Evolutionary conservation across 2,329 filamentous ascomycete genomes (phyloP).

Genomic region (Acrocalymma vagum): DNA sequence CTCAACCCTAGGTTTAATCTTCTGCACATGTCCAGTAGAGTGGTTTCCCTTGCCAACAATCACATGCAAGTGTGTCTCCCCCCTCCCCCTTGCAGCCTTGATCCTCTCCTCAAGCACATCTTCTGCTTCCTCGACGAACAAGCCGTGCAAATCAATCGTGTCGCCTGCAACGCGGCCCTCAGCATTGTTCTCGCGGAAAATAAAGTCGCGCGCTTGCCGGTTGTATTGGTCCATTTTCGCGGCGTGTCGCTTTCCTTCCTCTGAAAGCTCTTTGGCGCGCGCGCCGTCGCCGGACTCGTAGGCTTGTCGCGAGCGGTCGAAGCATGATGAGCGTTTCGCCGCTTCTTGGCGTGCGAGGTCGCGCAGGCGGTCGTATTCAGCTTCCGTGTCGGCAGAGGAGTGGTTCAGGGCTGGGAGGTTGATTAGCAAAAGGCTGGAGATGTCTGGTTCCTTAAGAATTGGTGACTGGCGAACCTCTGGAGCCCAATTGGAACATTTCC

Average conservation of each 20-base stretch:
- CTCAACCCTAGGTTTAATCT: slow-evolving; percentile 95
- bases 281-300: slow-evolving; percentile 86
- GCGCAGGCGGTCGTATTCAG: slow-evolving; percentile 91
- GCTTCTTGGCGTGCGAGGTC: slow-evolving; percentile 84
- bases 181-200: slow-evolving; percentile 95
- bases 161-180: slow-evolving; percentile 76
- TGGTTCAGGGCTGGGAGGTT: slow-evolving; percentile 42
- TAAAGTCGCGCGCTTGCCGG: slow-evolving; percentile 88
- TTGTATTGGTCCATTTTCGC: slow-evolving; percentile 89
- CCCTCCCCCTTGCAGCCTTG: slow-evolving; percentile 74
- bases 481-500: slow-evolving; percentile 46
- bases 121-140: slow-evolving; percentile 94
- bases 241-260: slow-evolving; percentile 86
- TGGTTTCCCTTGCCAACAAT: slow-evolving; percentile 98
- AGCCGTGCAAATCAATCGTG: slow-evolving; percentile 92
- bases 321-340: slow-evolving; percentile 78
- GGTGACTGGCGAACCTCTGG: slow-evolving; percentile 34
- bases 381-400: slow-evolving; percentile 62
- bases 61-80: slow-evolving; percentile 86
- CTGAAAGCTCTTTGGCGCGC: slow-evolving; percentile 81
- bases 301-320: slow-evolving; percentile 73
- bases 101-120: slow-evolving; percentile 88
- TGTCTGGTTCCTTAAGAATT: not conserved
- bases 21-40: slow-evolving; percentile 81
- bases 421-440: slow-evolving; percentile 10